Evolutionary conservation across 495 filamentous ascomycete species (phyloP), one percentile per base, ranked within the genome.

Genomic region (Podospora fimiseda): DNA sequence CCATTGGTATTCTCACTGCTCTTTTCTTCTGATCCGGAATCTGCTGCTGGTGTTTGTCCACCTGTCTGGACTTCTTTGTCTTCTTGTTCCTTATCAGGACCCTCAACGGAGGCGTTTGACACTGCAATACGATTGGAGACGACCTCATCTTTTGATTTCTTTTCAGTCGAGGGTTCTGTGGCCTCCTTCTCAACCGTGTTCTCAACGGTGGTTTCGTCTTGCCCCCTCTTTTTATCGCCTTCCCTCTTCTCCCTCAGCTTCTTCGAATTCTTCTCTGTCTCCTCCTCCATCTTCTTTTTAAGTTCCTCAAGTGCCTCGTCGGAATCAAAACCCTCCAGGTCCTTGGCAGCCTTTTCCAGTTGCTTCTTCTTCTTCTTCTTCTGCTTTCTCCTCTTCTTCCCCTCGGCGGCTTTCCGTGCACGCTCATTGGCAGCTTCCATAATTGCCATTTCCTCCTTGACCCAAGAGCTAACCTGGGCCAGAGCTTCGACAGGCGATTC

Each of bases 401-500:
- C n/a, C 42, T 61, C 61, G 3, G 43, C 40, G 14, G 30, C 42
- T 15, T 52, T 62, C 27, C 21, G 51, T 4, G 51, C 56, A 48
- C 42, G 57, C 30, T 48, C 57, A 37, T 60, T 58, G 18, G 46
- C 55, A 50, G 66, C 59, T 15, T 54, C 52, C 24, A 61, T 59
- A 20, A 37, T 19, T 9, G 18, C 40, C 18, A 66, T 20, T 36
- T 71, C 70, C 33, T 59, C 66, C 52, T 65, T 52, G 2, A 75
- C 68, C 83, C 82, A 87, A 0, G 52, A 47, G 2, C 58, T 58
- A 0, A 77, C 72, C 14, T 72, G 62, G 4, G 60, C 60, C 16
- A 78, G 60, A 1, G 83, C 82, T 27, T 66, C 59, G n/a, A 62
- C 48, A 6, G 83, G 78, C 9, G 71, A 70, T 11, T 79, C 73